phyloP scores from a whole-genome alignment of 148 eudicot genomes.

The Spergularia bocconei region DNA sequence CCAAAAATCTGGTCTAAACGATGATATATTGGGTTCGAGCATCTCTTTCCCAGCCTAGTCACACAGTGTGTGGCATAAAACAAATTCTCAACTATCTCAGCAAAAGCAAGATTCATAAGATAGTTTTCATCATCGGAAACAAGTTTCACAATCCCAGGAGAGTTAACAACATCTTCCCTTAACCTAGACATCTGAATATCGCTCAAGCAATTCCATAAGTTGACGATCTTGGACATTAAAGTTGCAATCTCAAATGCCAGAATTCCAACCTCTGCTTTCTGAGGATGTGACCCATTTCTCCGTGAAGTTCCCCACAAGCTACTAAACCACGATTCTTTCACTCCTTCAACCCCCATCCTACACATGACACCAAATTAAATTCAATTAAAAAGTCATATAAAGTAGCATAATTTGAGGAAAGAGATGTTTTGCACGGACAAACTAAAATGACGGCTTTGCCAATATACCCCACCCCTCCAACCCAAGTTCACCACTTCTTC shows the following conservation, averaged over 20 bases:
- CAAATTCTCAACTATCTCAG: constrained; percentile 67
- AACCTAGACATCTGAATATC: constrained; percentile 55
- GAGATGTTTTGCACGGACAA: background rate
- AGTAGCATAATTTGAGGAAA: background rate
- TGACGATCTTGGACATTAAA: constrained; percentile 73
- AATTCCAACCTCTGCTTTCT: constrained; percentile 61
- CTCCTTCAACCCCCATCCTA: constrained; percentile 55
- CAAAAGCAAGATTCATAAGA: constrained; percentile 73
- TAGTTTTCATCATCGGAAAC: constrained; percentile 74
- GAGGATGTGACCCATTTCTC: constrained; percentile 40
- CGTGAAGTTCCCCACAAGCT: constrained; percentile 65
- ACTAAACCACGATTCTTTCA: constrained; percentile 70
- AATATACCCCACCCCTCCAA: background rate
- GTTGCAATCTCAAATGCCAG: constrained; percentile 71
- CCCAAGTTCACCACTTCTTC: background rate
- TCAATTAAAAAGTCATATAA: background rate
- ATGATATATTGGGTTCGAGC: constrained; percentile 64
- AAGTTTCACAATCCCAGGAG: constrained; percentile 64
- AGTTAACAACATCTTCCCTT: constrained; percentile 61
- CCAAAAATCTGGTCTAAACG: constrained; percentile 54
- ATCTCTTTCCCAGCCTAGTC: constrained; percentile 62
- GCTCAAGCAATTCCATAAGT: constrained; percentile 65
- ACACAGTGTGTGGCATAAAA: constrained; percentile 43
- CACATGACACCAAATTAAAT: constrained; percentile 17
- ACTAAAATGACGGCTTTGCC: background rate